Base-by-base conservation (phyloP, 805 yeast species). In the Torulaspora maleeae region DNA sequence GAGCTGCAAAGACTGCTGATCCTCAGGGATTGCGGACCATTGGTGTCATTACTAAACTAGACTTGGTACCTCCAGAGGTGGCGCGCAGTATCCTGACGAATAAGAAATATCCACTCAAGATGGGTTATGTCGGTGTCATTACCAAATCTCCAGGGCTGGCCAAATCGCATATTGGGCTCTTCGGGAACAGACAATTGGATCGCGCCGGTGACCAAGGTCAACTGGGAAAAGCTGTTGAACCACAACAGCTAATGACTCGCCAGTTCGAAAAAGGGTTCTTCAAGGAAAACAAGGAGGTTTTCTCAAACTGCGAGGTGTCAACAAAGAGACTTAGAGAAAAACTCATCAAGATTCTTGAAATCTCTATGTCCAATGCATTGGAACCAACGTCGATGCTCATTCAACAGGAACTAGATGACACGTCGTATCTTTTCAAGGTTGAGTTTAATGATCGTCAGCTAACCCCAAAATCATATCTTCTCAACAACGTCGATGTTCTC, bases 61-160 rank as follows among this genome's bases (percentile, higher is more conserved):
- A 93, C 67, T 73, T 93, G 43, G 95, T 95, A 2, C 85, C 82
- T 19, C 84, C 96, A 0, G 76, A 75, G 36, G 66, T 73, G 12
- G 99, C 96, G 0, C 76, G 78, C 39, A 72, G 70, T 6, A 77
- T 86, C 16, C 70, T 93, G 49, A 74, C 77, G 24, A 91, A 91
- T 66, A 80, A 76, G 52, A 86, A 82, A 58, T 95, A 95, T 59
- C 98, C 99, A 0, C 71, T 93, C 49, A 81, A 77, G 56, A 86
- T 93, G 95, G 99, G 99, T 0, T 93, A 93, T 62, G 98, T 93
- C 16, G 99, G 99, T 46, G 98, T 95, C n/a, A 83, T 95, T 15
- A 86, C 97, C 1, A 85, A 80, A 53, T 76, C 86, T 0, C 95
- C 93, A 5, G 69, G 59, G 12, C 38, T 47, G 22, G 36, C 49